phyloP scores from a whole-genome alignment of 306 rosid species.

The Prunus fruticosa region DNA sequence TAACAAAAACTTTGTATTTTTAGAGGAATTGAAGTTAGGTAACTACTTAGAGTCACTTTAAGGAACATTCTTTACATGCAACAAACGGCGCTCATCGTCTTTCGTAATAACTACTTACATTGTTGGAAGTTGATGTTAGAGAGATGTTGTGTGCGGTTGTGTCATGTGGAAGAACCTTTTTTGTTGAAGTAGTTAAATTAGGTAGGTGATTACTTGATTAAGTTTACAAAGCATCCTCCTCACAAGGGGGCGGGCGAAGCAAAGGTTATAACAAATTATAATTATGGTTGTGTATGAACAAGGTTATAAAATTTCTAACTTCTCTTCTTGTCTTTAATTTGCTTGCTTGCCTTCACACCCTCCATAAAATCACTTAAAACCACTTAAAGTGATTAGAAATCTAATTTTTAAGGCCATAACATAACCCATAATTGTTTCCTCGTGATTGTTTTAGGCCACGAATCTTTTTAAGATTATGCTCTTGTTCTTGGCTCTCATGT shows the following conservation, averaged over 20 bases:
- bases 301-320: too few relatives aligned
- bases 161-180: not conserved
- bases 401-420: too few relatives aligned
- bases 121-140: not conserved
- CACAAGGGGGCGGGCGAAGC: too few relatives aligned
- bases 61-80: not conserved
- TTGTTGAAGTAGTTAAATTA: not conserved
- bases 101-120: not conserved
- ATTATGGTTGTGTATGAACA: not conserved
- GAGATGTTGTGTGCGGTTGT: not conserved
- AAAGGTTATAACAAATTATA: too few relatives aligned
- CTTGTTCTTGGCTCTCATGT: too few relatives aligned
- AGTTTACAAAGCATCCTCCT: not conserved
- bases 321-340: too few relatives aligned
- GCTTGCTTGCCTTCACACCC: too few relatives aligned
- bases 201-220: not conserved
- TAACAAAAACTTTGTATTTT: not conserved
- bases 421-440: too few relatives aligned
- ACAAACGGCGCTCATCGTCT: not conserved
- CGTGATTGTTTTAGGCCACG: too few relatives aligned
- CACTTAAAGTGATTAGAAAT: too few relatives aligned
- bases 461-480: too few relatives aligned
- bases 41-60: not conserved
- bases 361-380: too few relatives aligned
- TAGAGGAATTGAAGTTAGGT: not conserved